Percentiles rank a stretch among this genome's conserved stretches.
These are phyloP conservation scores for Rusavskia elegans DNA, from an alignment of 495 filamentous ascomycete species.

Conservation along the genomic window DNA sequence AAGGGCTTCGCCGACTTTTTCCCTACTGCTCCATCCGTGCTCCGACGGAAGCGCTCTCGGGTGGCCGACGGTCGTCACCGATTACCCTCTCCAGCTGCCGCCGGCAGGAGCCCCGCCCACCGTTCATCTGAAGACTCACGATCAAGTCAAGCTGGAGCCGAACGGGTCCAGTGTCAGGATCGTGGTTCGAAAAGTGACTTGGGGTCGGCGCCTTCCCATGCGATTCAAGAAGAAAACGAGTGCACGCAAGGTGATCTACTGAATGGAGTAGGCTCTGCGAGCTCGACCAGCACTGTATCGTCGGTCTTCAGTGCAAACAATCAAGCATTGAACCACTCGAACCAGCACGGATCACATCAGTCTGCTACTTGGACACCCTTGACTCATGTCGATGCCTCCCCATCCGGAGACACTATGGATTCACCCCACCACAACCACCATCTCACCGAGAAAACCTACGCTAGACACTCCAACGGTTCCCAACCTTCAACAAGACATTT, in stretches of 20 bases:
- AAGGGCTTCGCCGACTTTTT: slow-evolving; percentile 86
- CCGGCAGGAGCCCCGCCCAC: slow-evolving; percentile 20
- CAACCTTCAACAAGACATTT: too few relatives aligned
- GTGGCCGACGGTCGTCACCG: slow-evolving; percentile 26
- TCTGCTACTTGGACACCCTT: slow-evolving; percentile 56
- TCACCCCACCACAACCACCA: slow-evolving; percentile 22
- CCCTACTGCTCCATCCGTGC: slow-evolving; percentile 62
- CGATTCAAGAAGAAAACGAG: slow-evolving; percentile 38
- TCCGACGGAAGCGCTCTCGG: slow-evolving; percentile 33
- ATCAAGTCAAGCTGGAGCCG: not conserved
- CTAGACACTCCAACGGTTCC: too few relatives aligned
- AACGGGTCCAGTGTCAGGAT: slow-evolving; percentile 1
- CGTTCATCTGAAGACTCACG: slow-evolving; percentile 1
- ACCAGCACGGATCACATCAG: slow-evolving; percentile 30
- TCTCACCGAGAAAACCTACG: not conserved
- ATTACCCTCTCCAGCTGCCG: slow-evolving; percentile 16
- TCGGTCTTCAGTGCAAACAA: slow-evolving; percentile 38
- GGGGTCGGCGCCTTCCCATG: slow-evolving; percentile 3
- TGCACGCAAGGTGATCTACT: slow-evolving; percentile 43
- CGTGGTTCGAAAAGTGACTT: slow-evolving; percentile 1
- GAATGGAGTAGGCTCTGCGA: slow-evolving; percentile 48
- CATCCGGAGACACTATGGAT: slow-evolving; percentile 39
- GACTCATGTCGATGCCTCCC: slow-evolving; percentile 63
- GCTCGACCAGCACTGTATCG: slow-evolving; percentile 47
- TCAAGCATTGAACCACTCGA: slow-evolving; percentile 23